These are phyloP conservation scores for Aspergillus egyptiacus DNA, from an alignment of 495 filamentous ascomycete genomes.

Conservation along the genomic window DNA sequence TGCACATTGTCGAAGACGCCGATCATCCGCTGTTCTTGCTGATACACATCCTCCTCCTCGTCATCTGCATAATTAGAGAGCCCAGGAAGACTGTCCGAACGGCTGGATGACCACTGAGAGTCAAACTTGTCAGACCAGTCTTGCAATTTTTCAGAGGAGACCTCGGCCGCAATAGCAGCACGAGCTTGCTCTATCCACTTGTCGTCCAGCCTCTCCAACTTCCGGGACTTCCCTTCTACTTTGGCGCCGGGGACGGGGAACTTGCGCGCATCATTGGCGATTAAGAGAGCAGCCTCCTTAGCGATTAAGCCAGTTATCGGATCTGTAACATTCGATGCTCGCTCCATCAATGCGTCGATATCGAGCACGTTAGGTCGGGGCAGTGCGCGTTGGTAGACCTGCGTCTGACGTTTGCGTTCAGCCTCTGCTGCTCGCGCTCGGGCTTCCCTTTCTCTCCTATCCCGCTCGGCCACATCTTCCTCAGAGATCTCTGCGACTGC, in stretches of 20 bases:
- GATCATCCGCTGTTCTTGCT: conserved; percentile 46
- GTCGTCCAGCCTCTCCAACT: conserved; percentile 66
- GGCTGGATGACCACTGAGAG: conserved; percentile 59
- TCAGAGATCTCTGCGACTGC: conserved; percentile 49
- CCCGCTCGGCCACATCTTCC: conserved; percentile 81
- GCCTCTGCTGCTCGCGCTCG: conserved; percentile 65
- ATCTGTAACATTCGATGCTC: conserved; percentile 47
- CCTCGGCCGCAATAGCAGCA: conserved; percentile 67
- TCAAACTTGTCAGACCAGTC: conserved; percentile 56
- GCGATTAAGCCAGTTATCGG: conserved; percentile 59
- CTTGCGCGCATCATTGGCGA: conserved; percentile 73
- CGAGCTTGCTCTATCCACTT: conserved; percentile 64
- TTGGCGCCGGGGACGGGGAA: conserved; percentile 63
- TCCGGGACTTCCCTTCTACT: conserved; percentile 52
- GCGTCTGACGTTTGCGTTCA: conserved; percentile 78
- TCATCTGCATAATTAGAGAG: conserved; percentile 72
- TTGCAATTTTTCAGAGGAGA: conserved; percentile 49
- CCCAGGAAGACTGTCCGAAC: conserved; percentile 61
- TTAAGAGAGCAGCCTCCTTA: conserved; percentile 67
- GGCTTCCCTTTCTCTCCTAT: conserved; percentile 62
- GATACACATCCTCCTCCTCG: conserved; percentile 41
- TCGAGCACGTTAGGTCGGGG: conserved; percentile 75
- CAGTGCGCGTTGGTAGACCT: conserved; percentile 78
- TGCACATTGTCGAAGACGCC: conserved; percentile 52
- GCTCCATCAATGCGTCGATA: conserved; percentile 58